Evolutionary conservation across 2,329 filamentous ascomycete species (phyloP), one percentile per base, ranked within the genome.

Genomic region (Pseudocercospora fijiensis): DNA sequence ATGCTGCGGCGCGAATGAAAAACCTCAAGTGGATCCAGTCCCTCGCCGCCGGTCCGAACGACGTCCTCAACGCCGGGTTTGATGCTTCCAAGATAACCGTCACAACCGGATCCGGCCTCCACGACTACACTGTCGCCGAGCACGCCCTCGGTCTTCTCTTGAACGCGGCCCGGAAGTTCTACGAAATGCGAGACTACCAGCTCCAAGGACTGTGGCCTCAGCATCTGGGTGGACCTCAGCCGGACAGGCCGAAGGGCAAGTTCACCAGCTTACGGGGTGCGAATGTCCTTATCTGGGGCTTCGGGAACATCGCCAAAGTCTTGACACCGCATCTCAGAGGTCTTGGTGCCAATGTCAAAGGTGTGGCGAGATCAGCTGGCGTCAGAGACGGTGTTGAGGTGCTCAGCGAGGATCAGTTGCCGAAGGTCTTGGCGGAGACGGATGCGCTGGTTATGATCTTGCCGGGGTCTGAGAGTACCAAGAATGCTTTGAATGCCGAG

Each of bases 381-480:
- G 84, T 89, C 13, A 79, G 87, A 53, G 76, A 84, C 62, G 86
- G 86, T 16, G 78, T 85, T 49, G 79, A 88, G 78, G 82, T 89
- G 60, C 83, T 81, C 74, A 74, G 70, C 58, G 85, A 88, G 73
- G 83, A 85, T 61, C 77, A 76, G 51, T 78, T 89, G 49, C 65
- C 81, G 4, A 77, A 83, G 66, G 74, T 88, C 30, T 79, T 89
- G 37, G 78, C 81, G 30, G 71, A 82, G 72, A 87, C 86, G 0
- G 86, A 89, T 70, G 86, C 85, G 0, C 78, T 89, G n/a, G 85
- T 89, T 69, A 88, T 89, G 86, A 88, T 88, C 66, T 78, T 88
- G 7, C 86, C 86, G 0, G 86, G 86, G 0, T 82, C 81, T 37
- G 83, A 82, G 8, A 78, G 80, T n/a, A 88, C 86, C 26, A 77